phyloP scores from a whole-genome alignment of 108 stramenopile species.

The Hondaea fermentalgiana region DNA sequence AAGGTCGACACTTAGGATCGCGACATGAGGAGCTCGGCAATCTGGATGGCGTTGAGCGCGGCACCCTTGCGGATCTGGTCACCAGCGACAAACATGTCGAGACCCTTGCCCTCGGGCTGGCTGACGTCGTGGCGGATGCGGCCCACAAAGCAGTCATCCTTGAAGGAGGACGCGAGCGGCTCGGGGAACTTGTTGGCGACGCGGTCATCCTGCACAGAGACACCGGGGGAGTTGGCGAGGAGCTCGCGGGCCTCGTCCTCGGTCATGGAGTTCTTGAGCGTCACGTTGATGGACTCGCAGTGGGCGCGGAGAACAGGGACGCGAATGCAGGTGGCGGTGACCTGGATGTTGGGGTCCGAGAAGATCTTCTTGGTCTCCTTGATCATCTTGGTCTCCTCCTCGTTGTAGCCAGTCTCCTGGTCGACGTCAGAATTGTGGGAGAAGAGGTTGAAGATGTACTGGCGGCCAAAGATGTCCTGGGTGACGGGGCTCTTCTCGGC shows the following conservation, averaged over 20 bases:
- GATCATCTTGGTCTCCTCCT: conserved; percentile 44
- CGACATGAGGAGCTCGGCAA: conserved; percentile 25
- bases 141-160: conserved; percentile 32
- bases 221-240: conserved; percentile 21
- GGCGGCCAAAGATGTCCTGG: conserved; percentile 29
- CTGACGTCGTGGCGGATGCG: conserved; percentile 20
- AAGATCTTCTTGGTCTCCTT: conserved; percentile 37
- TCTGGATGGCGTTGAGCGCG: conserved; percentile 28
- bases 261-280: neutral
- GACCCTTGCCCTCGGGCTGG: conserved; percentile 13
- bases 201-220: conserved; percentile 35
- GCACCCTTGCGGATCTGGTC: conserved; percentile 34
- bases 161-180: conserved; percentile 26
- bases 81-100: conserved; percentile 27
- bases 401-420: conserved; percentile 33
- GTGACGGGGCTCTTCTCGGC: neutral
- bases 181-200: conserved; percentile 20
- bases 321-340: conserved; percentile 32
- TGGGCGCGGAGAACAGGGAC: conserved; percentile 39
- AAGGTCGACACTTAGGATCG: neutral
- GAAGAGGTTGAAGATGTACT: conserved; percentile 34
- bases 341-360: neutral
- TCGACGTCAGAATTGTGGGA: conserved; percentile 28
- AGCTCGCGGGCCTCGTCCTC: neutral
- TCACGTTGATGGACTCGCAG: conserved; percentile 34